These are phyloP conservation scores for Calonectria pseudoreteaudii DNA, from an alignment of 2,329 filamentous ascomycete genomes.

Conservation along the genomic window DNA sequence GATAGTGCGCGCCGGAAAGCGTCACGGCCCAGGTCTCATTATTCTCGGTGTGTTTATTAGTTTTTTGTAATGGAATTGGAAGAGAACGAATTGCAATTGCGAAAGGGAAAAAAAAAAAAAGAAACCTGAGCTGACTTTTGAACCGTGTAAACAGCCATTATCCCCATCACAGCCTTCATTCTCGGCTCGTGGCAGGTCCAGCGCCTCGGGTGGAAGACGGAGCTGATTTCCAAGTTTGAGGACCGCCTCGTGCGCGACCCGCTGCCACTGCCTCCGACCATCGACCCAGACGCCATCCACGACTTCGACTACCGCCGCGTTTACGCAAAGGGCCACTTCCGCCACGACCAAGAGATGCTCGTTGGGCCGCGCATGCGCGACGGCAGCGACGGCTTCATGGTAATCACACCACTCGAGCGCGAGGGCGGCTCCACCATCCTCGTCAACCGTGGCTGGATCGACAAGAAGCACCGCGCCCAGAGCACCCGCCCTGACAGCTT, in stretches of 20 bases:
- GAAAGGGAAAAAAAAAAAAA: background rate
- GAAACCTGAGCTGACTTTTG: background rate
- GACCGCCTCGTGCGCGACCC: slow-evolving; percentile 89
- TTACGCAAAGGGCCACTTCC: slow-evolving; percentile 76
- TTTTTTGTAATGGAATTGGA: background rate
- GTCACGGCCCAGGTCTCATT: slow-evolving; percentile 83
- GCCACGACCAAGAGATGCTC: slow-evolving; percentile 96
- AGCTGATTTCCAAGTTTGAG: slow-evolving; percentile 90
- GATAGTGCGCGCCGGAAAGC: slow-evolving; percentile 79
- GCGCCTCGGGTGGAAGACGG: slow-evolving; percentile 92
- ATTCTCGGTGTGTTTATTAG: slow-evolving; percentile 69
- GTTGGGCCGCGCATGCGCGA: slow-evolving; percentile 91
- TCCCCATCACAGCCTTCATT: slow-evolving; percentile 89
- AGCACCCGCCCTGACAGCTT: slow-evolving; percentile 73
- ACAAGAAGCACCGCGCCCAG: slow-evolving; percentile 78
- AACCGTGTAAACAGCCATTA: slow-evolving; percentile 68
- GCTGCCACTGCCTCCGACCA: slow-evolving; percentile 83
- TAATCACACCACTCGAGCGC: slow-evolving; percentile 90
- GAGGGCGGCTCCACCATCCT: slow-evolving; percentile 77
- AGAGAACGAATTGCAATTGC: background rate
- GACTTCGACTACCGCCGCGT: slow-evolving; percentile 96
- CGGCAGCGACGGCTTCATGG: slow-evolving; percentile 89
- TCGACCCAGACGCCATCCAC: slow-evolving; percentile 83
- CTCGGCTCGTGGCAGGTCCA: slow-evolving; percentile 97
- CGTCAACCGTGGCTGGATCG: slow-evolving; percentile 93